Conservation (phyloP, 805 yeast species). For the Candida insectorum region DNA sequence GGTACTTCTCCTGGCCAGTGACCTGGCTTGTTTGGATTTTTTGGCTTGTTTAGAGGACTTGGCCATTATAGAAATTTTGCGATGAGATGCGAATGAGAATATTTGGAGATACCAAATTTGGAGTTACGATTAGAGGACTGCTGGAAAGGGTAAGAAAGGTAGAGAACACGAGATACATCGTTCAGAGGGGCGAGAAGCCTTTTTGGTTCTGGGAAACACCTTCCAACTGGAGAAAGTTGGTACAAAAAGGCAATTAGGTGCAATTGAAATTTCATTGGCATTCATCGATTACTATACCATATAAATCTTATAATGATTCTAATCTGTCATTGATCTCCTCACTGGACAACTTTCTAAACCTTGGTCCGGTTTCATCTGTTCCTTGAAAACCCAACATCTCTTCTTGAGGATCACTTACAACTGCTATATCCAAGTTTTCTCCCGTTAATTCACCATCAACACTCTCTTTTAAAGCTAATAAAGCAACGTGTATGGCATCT, state of each 20-base stretch:
- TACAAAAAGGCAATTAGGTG: no score
- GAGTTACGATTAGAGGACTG: no score
- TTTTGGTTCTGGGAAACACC: no score
- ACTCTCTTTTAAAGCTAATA: slow-evolving; percentile 89
- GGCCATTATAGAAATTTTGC: slow-evolving; percentile 13
- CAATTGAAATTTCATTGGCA: no score
- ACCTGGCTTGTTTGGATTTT: slow-evolving; percentile 15
- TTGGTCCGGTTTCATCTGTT: slow-evolving; percentile 78
- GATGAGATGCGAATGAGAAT: slow-evolving; percentile 10
- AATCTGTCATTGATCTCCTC: slow-evolving; percentile 96
- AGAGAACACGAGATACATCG: no score
- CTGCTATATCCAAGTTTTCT: slow-evolving; percentile 88
- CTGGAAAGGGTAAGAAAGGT: no score
- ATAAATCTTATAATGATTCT: slow-evolving; percentile 64
- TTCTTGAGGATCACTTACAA: slow-evolving; percentile 81
- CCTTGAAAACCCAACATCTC: slow-evolving; percentile 84
- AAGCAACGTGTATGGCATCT: slow-evolving; percentile 96
- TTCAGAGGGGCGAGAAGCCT: no score
- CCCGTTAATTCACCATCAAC: slow-evolving; percentile 98
- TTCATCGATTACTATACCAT: no score
- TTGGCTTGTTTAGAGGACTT: no score
- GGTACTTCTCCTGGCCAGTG: slow-evolving; percentile 28
- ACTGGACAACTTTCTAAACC: slow-evolving; percentile 77
- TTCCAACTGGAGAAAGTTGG: no score
- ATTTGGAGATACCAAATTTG: no score